Percentiles rank a stretch among this genome's conserved stretches.
These are phyloP conservation scores for Nakazawaea wickerhamii DNA, from an alignment of 805 yeast genomes.

Conservation along the genomic window DNA sequence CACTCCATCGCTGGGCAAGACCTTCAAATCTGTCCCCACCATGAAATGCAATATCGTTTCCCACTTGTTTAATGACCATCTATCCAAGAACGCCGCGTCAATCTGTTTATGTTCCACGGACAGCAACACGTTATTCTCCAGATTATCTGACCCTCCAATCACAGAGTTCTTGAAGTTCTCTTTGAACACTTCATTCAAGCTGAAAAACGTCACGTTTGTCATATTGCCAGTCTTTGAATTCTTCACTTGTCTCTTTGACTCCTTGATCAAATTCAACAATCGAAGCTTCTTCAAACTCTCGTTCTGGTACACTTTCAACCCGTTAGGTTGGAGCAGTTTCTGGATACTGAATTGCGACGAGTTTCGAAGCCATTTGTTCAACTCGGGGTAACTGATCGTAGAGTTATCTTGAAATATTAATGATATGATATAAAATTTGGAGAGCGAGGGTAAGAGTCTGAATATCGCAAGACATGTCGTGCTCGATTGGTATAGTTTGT, in stretches of 20 bases:
- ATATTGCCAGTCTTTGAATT: slow-evolving; percentile 31
- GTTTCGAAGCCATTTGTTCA: slow-evolving; percentile 70
- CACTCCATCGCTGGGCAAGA: slow-evolving; percentile 77
- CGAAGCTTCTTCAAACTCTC: slow-evolving; percentile 78
- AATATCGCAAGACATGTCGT: slow-evolving; percentile 95
- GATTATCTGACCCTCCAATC: slow-evolving; percentile 87
- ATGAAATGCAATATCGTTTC: slow-evolving; percentile 92
- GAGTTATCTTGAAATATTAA: slow-evolving; percentile 80
- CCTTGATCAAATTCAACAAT: slow-evolving; percentile 69
- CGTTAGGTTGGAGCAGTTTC: slow-evolving; percentile 20
- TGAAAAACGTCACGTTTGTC: slow-evolving; percentile 28
- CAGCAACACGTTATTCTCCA: slow-evolving; percentile 21
- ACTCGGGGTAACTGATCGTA: slow-evolving; percentile 48
- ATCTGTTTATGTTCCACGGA: slow-evolving; percentile 29
- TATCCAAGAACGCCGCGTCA: slow-evolving; percentile 62
- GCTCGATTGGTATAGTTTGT: slow-evolving; percentile 77
- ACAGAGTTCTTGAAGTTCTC: slow-evolving; percentile 74
- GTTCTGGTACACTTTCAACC: slow-evolving; percentile 45
- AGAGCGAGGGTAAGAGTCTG: slow-evolving; percentile 80
- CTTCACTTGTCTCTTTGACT: slow-evolving; percentile 30
- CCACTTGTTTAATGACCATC: slow-evolving; percentile 85
- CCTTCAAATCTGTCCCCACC: slow-evolving; percentile 84
- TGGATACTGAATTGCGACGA: slow-evolving; percentile 4
- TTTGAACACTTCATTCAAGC: slow-evolving; percentile 69
- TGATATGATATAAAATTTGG: slow-evolving; percentile 83